Evolutionary conservation across 23 red algal genomes (phyloP), one percentile per base, ranked within the genome.

Genomic region (Cyanidium caldarium): DNA sequence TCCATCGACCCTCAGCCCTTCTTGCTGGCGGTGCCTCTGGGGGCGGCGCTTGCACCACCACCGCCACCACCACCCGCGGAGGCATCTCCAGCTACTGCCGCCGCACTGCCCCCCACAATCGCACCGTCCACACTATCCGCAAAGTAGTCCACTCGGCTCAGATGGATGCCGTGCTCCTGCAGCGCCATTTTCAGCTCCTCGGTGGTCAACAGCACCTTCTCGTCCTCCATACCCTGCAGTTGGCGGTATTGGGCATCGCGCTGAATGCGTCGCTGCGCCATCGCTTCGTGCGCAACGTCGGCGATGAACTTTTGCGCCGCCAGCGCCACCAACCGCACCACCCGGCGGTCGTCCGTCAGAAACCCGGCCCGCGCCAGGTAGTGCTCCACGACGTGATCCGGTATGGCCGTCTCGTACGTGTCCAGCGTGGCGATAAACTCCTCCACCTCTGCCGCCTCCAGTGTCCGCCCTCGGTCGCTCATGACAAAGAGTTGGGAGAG

Each of bases 271-370:
- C 72, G 38, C 35, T 87, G 83, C 30, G 80, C 67, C 26, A 98
- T 69, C 42, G 84, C 84, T 14, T 98, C 92, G 71, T 86, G 83
- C 0, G 80, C 72, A n/a, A 98, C 73, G 65, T 98, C 92, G 26
- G 92, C 92, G 34, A 98, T 40, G 44, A 98, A 88, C 80, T 98
- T 98, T 46, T 98, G 92, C 2, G 84, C 84, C 61, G 92, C 92
- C 37, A 98, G 81, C 20, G 73, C 92, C 41, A 94, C 57, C n/a
- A 94, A 46, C 30, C 89, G 79, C 38, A 72, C 56, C 39, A 82
- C 79, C 29, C 78, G 76, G 14, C 65, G 21, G 67, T 94, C 89
- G n/a, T 82, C 46, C 1, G 89, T 87, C 35, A 70, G 45, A 66
- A 94, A 94, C 42, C 89, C 89, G 0, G 82, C 69, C 20, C 82